Evolutionary conservation across 108 stramenopile genomes (phyloP).

Genomic region (Licmophora abbreviata): DNA sequence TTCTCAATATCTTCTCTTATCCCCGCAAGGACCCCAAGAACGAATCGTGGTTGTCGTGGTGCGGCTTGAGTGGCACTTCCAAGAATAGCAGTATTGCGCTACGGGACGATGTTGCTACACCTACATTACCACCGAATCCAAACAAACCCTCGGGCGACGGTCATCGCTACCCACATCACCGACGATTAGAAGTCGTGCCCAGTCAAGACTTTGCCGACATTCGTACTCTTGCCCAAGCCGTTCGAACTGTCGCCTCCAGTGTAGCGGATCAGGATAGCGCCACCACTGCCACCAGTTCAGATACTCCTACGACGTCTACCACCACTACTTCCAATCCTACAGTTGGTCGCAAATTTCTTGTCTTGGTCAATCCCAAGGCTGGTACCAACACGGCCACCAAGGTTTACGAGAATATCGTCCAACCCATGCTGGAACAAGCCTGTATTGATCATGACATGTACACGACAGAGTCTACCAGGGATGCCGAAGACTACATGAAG

Average conservation of each 20-base stretch:
- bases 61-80: slow-evolving; percentile 6
- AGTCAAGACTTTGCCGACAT: slow-evolving; percentile 53
- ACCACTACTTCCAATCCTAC: slow-evolving; percentile 1
- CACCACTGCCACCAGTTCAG: slow-evolving; percentile 1
- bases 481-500: slow-evolving; percentile 69
- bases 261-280: background rate
- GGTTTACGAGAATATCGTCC: slow-evolving; percentile 37
- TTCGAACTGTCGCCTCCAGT: slow-evolving; percentile 31
- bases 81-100: too few species aligned
- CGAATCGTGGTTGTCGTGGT: slow-evolving; percentile 14
- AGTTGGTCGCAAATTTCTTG: slow-evolving; percentile 33
- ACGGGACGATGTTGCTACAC: slow-evolving; percentile 7
- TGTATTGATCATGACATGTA: slow-evolving; percentile 49
- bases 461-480: slow-evolving; percentile 37
- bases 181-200: slow-evolving; percentile 38
- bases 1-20: slow-evolving; percentile 48
- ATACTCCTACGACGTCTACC: slow-evolving; percentile 2
- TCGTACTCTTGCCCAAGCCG: slow-evolving; percentile 30
- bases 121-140: slow-evolving; percentile 1
- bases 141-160: slow-evolving; percentile 6
- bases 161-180: slow-evolving; percentile 38
- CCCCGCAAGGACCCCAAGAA: slow-evolving; percentile 28
- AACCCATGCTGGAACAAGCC: slow-evolving; percentile 67
- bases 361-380: slow-evolving; percentile 74
- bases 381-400: slow-evolving; percentile 44